Conservation (phyloP, 495 filamentous ascomycete genomes). For the Penicillium taxi region DNA sequence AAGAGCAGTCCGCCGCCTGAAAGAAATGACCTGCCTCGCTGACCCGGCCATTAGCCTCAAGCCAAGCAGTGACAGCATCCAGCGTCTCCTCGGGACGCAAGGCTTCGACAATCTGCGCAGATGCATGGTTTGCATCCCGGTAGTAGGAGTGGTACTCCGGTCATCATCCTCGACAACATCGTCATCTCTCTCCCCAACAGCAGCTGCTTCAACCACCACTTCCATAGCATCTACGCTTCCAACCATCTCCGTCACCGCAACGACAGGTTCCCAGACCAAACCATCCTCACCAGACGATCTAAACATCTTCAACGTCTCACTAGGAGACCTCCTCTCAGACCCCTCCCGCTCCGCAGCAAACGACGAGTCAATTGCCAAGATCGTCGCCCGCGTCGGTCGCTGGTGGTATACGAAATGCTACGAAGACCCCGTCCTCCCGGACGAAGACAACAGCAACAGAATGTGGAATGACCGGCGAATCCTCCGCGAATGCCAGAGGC, state of each 20-base stretch:
- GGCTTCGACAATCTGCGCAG: slow-evolving; percentile 81
- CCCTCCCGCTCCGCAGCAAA: slow-evolving; percentile 44
- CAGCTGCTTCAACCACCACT: slow-evolving; percentile 19
- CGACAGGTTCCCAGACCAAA: slow-evolving; percentile 22
- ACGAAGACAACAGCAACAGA: slow-evolving; percentile 43
- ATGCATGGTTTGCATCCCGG: slow-evolving; percentile 84
- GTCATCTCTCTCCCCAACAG: slow-evolving; percentile 21
- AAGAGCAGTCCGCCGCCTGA: slow-evolving; percentile 66
- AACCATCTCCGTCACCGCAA: slow-evolving; percentile 18
- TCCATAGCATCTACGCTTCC: slow-evolving; percentile 24
- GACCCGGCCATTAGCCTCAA: slow-evolving; percentile 59
- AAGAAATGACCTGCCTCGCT: slow-evolving; percentile 61
- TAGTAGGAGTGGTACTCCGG: slow-evolving; percentile 58
- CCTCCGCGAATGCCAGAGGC: slow-evolving; percentile 76
- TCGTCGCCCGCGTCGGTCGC: slow-evolving; percentile 82
- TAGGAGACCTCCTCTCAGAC: slow-evolving; percentile 64
- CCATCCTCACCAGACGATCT: slow-evolving; percentile 35
- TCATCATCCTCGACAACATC: slow-evolving; percentile 32
- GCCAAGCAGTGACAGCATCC: slow-evolving; percentile 68
- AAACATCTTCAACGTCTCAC: slow-evolving; percentile 49
- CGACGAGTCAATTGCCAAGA: slow-evolving; percentile 80
- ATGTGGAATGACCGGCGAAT: slow-evolving; percentile 76
- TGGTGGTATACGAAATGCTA: slow-evolving; percentile 98
- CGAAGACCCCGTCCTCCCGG: slow-evolving; percentile 55
- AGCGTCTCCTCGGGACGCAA: slow-evolving; percentile 63